These are phyloP conservation scores for Trametes gibbosa DNA, from an alignment of 768 basidiomycete genomes.

Conservation along the genomic window DNA sequence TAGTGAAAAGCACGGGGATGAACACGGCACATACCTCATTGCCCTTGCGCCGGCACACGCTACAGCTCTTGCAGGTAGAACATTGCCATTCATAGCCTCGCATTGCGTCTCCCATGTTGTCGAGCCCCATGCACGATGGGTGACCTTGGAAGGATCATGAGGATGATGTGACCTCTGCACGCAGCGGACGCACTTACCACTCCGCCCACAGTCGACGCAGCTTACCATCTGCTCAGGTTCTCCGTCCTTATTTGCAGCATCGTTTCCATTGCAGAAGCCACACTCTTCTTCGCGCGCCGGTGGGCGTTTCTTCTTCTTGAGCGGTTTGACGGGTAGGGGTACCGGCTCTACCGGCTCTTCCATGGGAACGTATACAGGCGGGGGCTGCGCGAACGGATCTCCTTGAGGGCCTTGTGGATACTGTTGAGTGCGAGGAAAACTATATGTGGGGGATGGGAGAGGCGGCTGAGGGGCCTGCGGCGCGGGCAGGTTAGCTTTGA, in stretches of 20 bases:
- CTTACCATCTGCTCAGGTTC: constrained; percentile 68
- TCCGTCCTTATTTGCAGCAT: constrained; percentile 53
- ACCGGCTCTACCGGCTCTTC: constrained; percentile 37
- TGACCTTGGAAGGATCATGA: constrained; percentile 53
- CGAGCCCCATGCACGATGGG: constrained; percentile 76
- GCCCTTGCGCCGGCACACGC: constrained; percentile 80
- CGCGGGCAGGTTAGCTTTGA: constrained; percentile 14
- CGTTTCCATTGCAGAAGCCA: constrained; percentile 73
- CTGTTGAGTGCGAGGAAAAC: constrained; percentile 36
- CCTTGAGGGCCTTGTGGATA: constrained; percentile 78
- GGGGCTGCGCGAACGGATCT: constrained; percentile 73
- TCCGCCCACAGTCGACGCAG: constrained; percentile 80
- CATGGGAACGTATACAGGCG: constrained; percentile 47
- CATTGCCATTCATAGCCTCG: constrained; percentile 83
- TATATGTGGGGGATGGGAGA: constrained; percentile 14
- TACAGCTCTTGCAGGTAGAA: constrained; percentile 89
- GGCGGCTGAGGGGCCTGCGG: constrained; percentile 20
- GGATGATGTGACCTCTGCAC: background rate
- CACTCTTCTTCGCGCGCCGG: constrained; percentile 63
- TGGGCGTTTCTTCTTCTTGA: constrained; percentile 43
- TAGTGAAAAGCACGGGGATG: background rate
- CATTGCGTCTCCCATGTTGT: constrained; percentile 56
- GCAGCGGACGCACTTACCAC: constrained; percentile 49
- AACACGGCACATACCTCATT: constrained; percentile 72
- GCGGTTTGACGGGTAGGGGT: constrained; percentile 37